Evolutionary conservation across 371 early-diverging fungal genomes (phyloP).

Genomic region (Agmasoma carcini): DNA sequence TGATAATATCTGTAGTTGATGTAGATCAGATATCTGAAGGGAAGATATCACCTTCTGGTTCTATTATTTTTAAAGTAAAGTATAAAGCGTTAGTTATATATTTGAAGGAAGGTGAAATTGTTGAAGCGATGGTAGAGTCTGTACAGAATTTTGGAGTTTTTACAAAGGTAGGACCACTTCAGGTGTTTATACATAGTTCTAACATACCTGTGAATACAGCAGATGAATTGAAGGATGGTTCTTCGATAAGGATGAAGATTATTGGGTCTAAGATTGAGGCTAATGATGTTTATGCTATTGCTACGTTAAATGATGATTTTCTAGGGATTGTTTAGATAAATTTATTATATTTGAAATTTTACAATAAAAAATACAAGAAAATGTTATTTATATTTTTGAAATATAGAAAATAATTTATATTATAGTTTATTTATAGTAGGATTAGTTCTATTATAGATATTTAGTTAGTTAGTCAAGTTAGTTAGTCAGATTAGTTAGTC

Average conservation of each 20-base stretch:
- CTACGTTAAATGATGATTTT: constrained; percentile 54
- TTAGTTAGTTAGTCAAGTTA: no score
- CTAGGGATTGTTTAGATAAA: constrained; percentile 50
- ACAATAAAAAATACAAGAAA: no score
- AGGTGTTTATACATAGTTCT: constrained; percentile 77
- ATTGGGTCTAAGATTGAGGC: constrained; percentile 79
- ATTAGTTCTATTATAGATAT: no score
- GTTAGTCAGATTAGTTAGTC: no score
- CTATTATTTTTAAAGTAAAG: constrained; percentile 72
- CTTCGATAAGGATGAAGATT: constrained; percentile 70
- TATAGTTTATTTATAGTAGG: no score
- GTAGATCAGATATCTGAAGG: constrained; percentile 47
- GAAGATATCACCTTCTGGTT: constrained; percentile 56
- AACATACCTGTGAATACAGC: constrained; percentile 55
- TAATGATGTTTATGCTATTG: constrained; percentile 61
- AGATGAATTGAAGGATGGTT: constrained; percentile 66
- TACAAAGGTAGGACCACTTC: constrained; percentile 81
- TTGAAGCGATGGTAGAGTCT: constrained; percentile 77
- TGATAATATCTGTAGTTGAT: constrained; percentile 45
- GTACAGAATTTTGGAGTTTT: constrained; percentile 93
- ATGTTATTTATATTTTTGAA: no score
- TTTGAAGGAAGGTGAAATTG: constrained; percentile 83
- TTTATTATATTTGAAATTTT: no score
- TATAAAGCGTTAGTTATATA: constrained; percentile 91
- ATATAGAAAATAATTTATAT: no score